Evolutionary conservation across 345 rosid species (phyloP).

Genomic region (Hirschfeldia incana): DNA sequence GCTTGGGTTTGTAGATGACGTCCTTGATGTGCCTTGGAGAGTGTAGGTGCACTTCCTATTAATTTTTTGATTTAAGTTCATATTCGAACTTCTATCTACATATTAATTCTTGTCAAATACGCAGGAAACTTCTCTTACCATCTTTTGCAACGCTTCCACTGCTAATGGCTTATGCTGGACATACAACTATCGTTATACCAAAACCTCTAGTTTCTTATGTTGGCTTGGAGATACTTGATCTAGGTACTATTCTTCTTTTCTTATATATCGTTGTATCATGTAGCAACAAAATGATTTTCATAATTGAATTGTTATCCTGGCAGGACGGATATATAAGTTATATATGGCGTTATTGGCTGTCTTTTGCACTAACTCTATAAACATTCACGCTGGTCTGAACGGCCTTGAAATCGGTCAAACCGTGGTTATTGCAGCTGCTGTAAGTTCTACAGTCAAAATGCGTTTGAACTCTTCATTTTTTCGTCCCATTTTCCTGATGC

Average conservation of each 20-base stretch:
- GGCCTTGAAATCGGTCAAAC: slow-evolving; percentile 99
- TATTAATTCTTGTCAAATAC: slow-evolving; percentile 5
- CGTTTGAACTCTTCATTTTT: background rate
- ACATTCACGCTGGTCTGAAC: slow-evolving; percentile 97
- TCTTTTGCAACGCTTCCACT: slow-evolving; percentile 95
- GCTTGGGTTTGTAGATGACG: slow-evolving; percentile 96
- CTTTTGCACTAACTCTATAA: slow-evolving; percentile 95
- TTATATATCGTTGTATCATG: background rate
- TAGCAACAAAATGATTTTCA: background rate
- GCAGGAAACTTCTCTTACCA: slow-evolving; percentile 85
- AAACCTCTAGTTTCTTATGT: slow-evolving; percentile 79
- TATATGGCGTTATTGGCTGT: slow-evolving; percentile 93
- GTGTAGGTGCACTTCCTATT: slow-evolving; percentile 68
- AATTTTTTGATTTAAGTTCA: slow-evolving; percentile 4
- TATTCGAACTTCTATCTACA: background rate
- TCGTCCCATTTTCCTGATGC: slow-evolving; percentile 32
- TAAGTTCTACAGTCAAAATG: slow-evolving; percentile 47
- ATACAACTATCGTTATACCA: slow-evolving; percentile 88
- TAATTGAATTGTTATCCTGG: slow-evolving; percentile 18
- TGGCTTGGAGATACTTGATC: slow-evolving; percentile 81
- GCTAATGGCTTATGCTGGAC: slow-evolving; percentile 99
- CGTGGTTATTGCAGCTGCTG: slow-evolving; percentile 89
- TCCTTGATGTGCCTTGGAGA: slow-evolving; percentile 98
- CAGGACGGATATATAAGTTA: slow-evolving; percentile 90
- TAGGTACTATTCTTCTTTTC: slow-evolving; percentile 53